Conservation (phyloP, 176 grass and related monocot genomes). For the Avena sativa region DNA sequence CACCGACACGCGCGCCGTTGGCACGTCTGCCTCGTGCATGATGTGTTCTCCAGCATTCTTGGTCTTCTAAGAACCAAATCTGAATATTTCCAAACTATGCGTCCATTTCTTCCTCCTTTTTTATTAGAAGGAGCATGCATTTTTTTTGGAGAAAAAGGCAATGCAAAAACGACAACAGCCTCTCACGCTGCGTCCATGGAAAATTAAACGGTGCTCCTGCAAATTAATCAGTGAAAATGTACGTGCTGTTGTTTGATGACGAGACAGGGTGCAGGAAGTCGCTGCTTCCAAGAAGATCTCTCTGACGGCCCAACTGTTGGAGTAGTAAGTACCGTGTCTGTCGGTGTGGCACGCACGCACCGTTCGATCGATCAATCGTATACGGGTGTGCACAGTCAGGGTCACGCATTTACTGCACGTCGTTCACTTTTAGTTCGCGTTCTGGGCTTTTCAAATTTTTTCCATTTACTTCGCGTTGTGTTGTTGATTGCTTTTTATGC, state of each 20-base stretch:
- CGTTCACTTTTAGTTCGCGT: too few relatives aligned
- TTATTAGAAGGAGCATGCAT: too few relatives aligned
- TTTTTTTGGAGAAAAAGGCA: neutral
- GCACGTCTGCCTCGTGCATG: neutral
- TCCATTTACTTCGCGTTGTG: too few relatives aligned
- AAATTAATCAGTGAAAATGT: neutral
- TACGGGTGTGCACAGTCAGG: too few relatives aligned
- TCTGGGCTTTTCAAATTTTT: too few relatives aligned
- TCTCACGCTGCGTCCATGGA: neutral
- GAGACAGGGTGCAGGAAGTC: neutral
- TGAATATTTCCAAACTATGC: neutral
- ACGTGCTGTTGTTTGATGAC: neutral
- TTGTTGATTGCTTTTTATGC: too few relatives aligned
- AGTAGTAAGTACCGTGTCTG: too few relatives aligned
- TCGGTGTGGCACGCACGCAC: too few relatives aligned
- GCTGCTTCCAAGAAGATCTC: conserved; percentile 7
- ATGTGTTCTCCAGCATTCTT: neutral
- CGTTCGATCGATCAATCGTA: too few relatives aligned
- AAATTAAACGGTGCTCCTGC: neutral
- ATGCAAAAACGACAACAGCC: neutral
- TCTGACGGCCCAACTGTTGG: too few relatives aligned
- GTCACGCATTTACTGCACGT: too few relatives aligned
- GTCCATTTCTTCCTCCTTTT: too few relatives aligned
- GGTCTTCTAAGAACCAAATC: neutral
- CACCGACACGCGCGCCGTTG: conserved; percentile 22